Evolutionary conservation across 148 eudicot genomes (phyloP).

Genomic region (Fagopyrum homotropicum): DNA sequence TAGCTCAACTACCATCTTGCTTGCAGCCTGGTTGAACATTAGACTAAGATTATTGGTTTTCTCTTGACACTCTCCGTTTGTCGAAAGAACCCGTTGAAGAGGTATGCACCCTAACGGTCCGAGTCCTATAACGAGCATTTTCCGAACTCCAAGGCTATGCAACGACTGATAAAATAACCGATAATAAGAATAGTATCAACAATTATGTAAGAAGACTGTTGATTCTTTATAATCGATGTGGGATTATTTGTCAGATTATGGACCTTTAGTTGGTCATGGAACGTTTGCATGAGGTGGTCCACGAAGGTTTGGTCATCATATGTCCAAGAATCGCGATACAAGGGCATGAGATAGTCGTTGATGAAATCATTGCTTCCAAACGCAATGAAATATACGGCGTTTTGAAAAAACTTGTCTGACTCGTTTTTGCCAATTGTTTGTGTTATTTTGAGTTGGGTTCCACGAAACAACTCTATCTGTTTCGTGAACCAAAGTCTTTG

Average conservation of each 20-base stretch:
- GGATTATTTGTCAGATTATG: background rate
- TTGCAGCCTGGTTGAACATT: slow-evolving; percentile 46
- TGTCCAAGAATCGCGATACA: slow-evolving; percentile 65
- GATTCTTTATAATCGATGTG: background rate
- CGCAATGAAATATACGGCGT: slow-evolving; percentile 61
- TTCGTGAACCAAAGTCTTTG: slow-evolving; percentile 58
- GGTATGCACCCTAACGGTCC: slow-evolving; percentile 96
- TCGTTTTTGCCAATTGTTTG: slow-evolving; percentile 50
- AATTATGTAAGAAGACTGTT: background rate
- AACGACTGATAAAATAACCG: slow-evolving; percentile 26
- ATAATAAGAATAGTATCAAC: background rate
- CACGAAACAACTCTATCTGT: slow-evolving; percentile 79
- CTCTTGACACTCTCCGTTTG: slow-evolving; percentile 60
- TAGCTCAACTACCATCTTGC: slow-evolving; percentile 36
- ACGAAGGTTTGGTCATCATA: slow-evolving; percentile 52
- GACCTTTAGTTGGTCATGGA: slow-evolving; percentile 55
- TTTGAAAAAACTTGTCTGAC: slow-evolving; percentile 50
- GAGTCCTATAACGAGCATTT: slow-evolving; percentile 70
- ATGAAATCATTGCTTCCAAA: slow-evolving; percentile 96
- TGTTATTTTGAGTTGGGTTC: slow-evolving; percentile 44
- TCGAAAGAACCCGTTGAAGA: slow-evolving; percentile 66
- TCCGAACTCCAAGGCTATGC: slow-evolving; percentile 64
- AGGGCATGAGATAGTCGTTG: slow-evolving; percentile 86
- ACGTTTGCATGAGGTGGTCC: slow-evolving; percentile 53
- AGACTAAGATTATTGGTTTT: slow-evolving; percentile 52